A percentile compares a stretch with the other conserved stretches of the same genome.
Conservation (phyloP, 257 asterid species). For the Nicotiana noctiflora region DNA sequence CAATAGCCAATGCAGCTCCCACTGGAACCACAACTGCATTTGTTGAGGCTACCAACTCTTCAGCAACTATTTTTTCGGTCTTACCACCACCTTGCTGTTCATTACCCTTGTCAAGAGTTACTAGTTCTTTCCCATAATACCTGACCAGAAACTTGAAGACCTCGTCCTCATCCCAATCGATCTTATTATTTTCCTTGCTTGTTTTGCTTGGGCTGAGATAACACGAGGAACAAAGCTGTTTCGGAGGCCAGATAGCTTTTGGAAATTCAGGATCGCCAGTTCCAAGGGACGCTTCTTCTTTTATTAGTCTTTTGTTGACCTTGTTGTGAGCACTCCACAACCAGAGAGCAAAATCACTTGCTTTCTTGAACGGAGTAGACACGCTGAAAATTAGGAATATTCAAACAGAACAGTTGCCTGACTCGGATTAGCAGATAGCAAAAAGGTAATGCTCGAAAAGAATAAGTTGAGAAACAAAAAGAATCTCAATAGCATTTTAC, state of each 20-base stretch:
- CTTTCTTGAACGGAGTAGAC: slow-evolving; percentile 50
- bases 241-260: slow-evolving; percentile 68
- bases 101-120: slow-evolving; percentile 39
- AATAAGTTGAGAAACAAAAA: background rate
- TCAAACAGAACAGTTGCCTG: background rate
- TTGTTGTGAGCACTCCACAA: slow-evolving; percentile 84
- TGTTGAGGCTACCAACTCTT: slow-evolving; percentile 45
- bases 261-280: slow-evolving; percentile 81
- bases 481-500: slow-evolving; percentile 23
- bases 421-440: background rate
- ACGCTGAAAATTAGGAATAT: slow-evolving; percentile 40
- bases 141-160: slow-evolving; percentile 51
- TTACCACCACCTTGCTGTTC: slow-evolving; percentile 27
- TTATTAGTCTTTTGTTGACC: slow-evolving; percentile 68
- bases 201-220: slow-evolving; percentile 21
- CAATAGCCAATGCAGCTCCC: slow-evolving; percentile 91
- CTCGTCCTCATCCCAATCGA: slow-evolving; percentile 49
- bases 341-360: slow-evolving; percentile 76
- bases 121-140: slow-evolving; percentile 57
- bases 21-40: slow-evolving; percentile 71
- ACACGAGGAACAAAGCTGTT: slow-evolving; percentile 79
- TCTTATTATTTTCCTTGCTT: slow-evolving; percentile 9
- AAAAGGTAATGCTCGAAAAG: background rate
- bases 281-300: slow-evolving; percentile 52
- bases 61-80: slow-evolving; percentile 16